Conservation (phyloP, 805 yeast species). For the Suhomyces faveliae region DNA sequence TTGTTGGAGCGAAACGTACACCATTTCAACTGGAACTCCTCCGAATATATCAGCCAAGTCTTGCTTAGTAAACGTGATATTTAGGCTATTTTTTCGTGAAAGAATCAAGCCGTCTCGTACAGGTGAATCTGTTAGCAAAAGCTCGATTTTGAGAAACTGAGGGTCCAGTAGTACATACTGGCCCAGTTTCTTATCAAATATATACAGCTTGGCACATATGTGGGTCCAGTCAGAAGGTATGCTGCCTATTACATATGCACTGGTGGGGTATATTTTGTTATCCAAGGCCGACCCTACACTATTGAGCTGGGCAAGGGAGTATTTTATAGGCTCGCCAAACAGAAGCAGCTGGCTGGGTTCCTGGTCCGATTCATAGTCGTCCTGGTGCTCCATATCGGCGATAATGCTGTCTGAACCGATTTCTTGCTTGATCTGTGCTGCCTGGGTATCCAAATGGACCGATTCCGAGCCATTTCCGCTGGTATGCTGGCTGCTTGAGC, state of each 20-base stretch:
- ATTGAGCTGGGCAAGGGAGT: conserved; percentile 1
- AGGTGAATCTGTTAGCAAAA: conserved; percentile 19
- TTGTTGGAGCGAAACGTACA: conserved; percentile 9
- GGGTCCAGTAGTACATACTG: conserved; percentile 24
- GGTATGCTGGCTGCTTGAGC: background rate
- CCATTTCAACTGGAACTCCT: conserved; percentile 12
- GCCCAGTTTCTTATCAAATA: conserved; percentile 5
- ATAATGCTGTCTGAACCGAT: background rate
- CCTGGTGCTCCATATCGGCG: background rate
- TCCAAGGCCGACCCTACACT: background rate
- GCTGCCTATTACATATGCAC: conserved; percentile 22
- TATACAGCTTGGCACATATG: conserved; percentile 29
- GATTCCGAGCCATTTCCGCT: background rate
- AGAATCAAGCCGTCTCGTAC: conserved; percentile 5
- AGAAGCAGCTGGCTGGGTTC: background rate
- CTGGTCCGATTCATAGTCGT: conserved; percentile 2
- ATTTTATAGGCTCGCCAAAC: background rate
- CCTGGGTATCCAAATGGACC: background rate
- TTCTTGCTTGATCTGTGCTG: conserved; percentile 1
- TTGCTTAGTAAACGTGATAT: conserved; percentile 13
- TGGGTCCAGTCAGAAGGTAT: conserved; percentile 27
- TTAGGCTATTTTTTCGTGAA: conserved; percentile 13
- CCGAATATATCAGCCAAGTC: conserved; percentile 15
- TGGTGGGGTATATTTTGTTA: conserved; percentile 15
- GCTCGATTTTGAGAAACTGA: conserved; percentile 20